Evolutionary conservation across 1,284 basidiomycete genomes (phyloP).

Genomic region (Coniferiporia weirii): DNA sequence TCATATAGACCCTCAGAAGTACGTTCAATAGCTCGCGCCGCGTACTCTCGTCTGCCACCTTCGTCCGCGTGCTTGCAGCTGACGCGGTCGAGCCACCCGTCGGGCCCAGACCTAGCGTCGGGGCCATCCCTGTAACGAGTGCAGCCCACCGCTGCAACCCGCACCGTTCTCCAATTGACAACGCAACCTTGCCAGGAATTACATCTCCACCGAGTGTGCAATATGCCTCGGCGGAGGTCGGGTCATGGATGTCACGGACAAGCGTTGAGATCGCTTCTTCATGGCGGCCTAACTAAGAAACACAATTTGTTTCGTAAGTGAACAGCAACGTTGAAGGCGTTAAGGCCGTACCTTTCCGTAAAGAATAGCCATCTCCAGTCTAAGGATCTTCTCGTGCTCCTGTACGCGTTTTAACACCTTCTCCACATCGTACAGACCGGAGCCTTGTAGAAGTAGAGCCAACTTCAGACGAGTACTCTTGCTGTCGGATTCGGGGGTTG

Average conservation of each 20-base stretch:
- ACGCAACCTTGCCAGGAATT: constrained; percentile 56
- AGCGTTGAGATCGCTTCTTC: constrained; percentile 62
- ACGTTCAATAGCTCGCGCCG: constrained; percentile 61
- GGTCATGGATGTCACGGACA: constrained; percentile 67
- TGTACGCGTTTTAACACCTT: constrained; percentile 44
- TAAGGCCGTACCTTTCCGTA: constrained; percentile 64
- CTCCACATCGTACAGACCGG: constrained; percentile 57
- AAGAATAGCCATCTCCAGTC: constrained; percentile 73
- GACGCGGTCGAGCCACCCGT: constrained; percentile 22
- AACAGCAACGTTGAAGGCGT: not conserved
- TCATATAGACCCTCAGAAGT: constrained; percentile 78
- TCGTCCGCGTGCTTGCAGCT: constrained; percentile 24
- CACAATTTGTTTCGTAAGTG: not conserved
- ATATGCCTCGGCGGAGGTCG: constrained; percentile 75
- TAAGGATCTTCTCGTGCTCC: constrained; percentile 47
- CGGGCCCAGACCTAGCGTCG: constrained; percentile 21
- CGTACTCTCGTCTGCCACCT: constrained; percentile 46
- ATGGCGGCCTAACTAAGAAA: constrained; percentile 57
- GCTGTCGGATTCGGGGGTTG: constrained; percentile 68
- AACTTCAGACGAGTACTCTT: constrained; percentile 73
- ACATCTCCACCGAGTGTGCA: constrained; percentile 72
- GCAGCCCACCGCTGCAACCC: constrained; percentile 53
- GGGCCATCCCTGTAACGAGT: constrained; percentile 34
- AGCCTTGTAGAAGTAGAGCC: constrained; percentile 74
- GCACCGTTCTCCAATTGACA: constrained; percentile 44